Evolutionary conservation across 1,284 basidiomycete genomes (phyloP).

Genomic region (Peniophora sp.): DNA sequence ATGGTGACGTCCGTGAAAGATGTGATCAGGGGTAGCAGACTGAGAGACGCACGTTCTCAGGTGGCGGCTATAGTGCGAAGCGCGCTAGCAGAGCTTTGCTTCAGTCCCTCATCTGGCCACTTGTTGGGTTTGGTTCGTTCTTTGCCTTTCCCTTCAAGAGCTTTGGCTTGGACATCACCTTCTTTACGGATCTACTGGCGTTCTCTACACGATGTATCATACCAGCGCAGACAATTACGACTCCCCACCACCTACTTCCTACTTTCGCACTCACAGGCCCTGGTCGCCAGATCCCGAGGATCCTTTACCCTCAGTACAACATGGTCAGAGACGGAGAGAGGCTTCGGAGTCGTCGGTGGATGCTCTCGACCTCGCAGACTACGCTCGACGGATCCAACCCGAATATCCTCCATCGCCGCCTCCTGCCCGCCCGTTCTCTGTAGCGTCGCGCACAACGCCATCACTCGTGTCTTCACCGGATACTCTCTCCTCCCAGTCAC

Average conservation of each 20-base stretch:
- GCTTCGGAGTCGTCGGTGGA: slow-evolving; percentile 59
- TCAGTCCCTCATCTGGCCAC: too few species aligned
- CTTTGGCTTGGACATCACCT: too few species aligned
- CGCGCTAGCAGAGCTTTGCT: too few species aligned
- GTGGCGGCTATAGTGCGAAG: too few species aligned
- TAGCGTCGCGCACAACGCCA: slow-evolving; percentile 30
- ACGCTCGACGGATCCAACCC: slow-evolving; percentile 40
- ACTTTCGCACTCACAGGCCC: slow-evolving; percentile 34
- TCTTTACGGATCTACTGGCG: too few species aligned
- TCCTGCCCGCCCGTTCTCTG: slow-evolving; percentile 24
- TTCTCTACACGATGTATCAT: neutral
- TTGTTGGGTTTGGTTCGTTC: too few species aligned
- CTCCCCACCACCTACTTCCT: slow-evolving; percentile 43
- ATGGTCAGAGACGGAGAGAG: slow-evolving; percentile 28
- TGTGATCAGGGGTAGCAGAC: too few species aligned
- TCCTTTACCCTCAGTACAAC: slow-evolving; percentile 31
- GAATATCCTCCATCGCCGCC: slow-evolving; percentile 31
- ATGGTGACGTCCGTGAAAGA: too few species aligned
- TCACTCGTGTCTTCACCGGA: slow-evolving; percentile 40
- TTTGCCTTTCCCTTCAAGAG: too few species aligned
- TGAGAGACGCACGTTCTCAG: too few species aligned
- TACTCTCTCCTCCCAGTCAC: slow-evolving; percentile 31
- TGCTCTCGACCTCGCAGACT: slow-evolving; percentile 64
- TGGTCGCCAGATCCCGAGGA: slow-evolving; percentile 62
- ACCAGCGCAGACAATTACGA: slow-evolving; percentile 18